Percentiles rank a stretch among this genome's conserved stretches.
These are phyloP conservation scores for Quercus lobata DNA, from an alignment of 331 rosid genomes.

Conservation along the genomic window DNA sequence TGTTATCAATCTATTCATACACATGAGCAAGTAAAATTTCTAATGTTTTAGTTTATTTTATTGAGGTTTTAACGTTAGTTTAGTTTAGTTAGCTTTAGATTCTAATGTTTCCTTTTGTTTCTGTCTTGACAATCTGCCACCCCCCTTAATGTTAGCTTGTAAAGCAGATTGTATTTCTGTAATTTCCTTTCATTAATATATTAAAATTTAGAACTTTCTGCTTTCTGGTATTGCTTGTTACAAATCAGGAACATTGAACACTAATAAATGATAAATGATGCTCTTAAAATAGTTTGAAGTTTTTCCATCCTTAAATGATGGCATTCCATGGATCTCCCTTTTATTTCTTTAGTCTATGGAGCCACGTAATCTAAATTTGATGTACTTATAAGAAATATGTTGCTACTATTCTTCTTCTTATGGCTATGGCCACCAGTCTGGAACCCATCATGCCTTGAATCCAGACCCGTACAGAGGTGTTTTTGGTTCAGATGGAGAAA, in stretches of 20 bases:
- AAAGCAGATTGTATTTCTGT: too few relatives aligned
- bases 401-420: background rate
- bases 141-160: too few relatives aligned
- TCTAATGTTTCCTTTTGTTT: too few relatives aligned
- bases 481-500: slow-evolving; percentile 90
- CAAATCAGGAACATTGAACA: background rate
- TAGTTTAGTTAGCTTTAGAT: too few relatives aligned
- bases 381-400: background rate
- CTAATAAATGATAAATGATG: background rate
- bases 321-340: background rate
- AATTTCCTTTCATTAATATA: too few relatives aligned
- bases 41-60: too few relatives aligned
- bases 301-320: background rate
- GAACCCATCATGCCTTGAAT: slow-evolving; percentile 87
- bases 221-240: slow-evolving; percentile 1
- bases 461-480: slow-evolving; percentile 96
- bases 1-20: too few relatives aligned
- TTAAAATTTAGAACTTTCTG: background rate
- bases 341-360: background rate
- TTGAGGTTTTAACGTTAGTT: too few relatives aligned
- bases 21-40: too few relatives aligned
- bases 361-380: background rate
- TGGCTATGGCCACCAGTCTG: slow-evolving; percentile 50
- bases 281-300: background rate
- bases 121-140: too few relatives aligned